Percentiles rank a stretch among this genome's conserved stretches.
phyloP scores from a whole-genome alignment of 495 filamentous ascomycete species.

The Penicillium daleae region DNA sequence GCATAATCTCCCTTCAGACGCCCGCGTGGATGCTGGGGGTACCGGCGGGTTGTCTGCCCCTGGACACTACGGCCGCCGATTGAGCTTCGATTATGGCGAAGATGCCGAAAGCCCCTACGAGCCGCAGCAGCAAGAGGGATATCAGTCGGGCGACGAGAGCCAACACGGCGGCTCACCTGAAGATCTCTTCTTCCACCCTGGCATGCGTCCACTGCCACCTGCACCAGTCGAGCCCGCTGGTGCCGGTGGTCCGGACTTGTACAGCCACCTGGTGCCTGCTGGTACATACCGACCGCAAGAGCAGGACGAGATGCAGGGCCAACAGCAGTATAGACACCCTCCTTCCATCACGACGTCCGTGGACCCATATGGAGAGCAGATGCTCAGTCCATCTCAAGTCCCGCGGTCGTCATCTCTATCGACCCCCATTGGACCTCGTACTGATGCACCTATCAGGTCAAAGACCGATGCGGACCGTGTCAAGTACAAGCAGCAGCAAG shows the following conservation, averaged over 20 bases:
- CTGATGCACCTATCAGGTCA: slow-evolving; percentile 82
- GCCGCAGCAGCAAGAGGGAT: slow-evolving; percentile 53
- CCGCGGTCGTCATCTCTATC: slow-evolving; percentile 87
- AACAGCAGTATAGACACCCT: slow-evolving; percentile 49
- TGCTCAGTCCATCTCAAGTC: slow-evolving; percentile 58
- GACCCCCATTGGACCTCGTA: slow-evolving; percentile 75
- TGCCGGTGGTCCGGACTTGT: slow-evolving; percentile 46
- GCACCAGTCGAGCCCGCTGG: slow-evolving; percentile 62
- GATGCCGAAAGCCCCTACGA: slow-evolving; percentile 57
- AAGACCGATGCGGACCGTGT: slow-evolving; percentile 87
- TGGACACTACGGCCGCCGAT: slow-evolving; percentile 60
- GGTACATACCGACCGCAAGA: slow-evolving; percentile 57
- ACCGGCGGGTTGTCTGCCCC: slow-evolving; percentile 85
- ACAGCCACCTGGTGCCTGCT: slow-evolving; percentile 57
- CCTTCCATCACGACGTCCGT: slow-evolving; percentile 45
- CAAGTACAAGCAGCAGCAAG: slow-evolving; percentile 62
- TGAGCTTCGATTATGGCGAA: slow-evolving; percentile 95
- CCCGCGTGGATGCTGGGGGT: slow-evolving; percentile 76
- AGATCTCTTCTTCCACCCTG: slow-evolving; percentile 94
- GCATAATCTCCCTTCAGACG: slow-evolving; percentile 54
- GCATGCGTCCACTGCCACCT: slow-evolving; percentile 80
- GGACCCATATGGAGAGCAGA: slow-evolving; percentile 49
- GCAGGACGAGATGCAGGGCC: slow-evolving; percentile 35
- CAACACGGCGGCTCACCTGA: slow-evolving; percentile 68
- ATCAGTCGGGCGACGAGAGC: slow-evolving; percentile 56